A percentile compares a stretch with the other conserved stretches of the same genome.
phyloP scores from a whole-genome alignment of 2,329 filamentous ascomycete species.

The Aureobasidium subglaciale region DNA sequence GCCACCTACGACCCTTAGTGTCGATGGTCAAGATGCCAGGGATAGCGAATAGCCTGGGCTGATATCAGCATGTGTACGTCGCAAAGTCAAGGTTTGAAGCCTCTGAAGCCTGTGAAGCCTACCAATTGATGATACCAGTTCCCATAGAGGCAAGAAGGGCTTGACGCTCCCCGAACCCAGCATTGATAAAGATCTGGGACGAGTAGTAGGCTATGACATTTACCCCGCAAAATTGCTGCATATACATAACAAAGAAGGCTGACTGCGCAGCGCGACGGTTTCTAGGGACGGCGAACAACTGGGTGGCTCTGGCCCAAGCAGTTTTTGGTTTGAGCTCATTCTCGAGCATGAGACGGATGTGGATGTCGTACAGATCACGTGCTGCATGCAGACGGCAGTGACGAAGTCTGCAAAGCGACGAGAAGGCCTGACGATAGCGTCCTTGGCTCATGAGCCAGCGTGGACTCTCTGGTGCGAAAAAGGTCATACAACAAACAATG shows the following conservation, averaged over 20 bases:
- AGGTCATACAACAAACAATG: conserved; percentile 28
- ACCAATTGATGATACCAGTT: conserved; percentile 27
- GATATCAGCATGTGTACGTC: neutral
- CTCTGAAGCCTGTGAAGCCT: conserved; percentile 19
- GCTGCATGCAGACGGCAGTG: conserved; percentile 32
- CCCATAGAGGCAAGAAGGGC: conserved; percentile 28
- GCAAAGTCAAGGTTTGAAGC: too few species aligned
- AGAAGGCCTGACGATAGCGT: conserved; percentile 31
- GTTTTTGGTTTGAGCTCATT: conserved; percentile 13
- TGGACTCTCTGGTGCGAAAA: conserved; percentile 38
- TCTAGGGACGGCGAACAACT: conserved; percentile 28
- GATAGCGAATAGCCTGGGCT: conserved; percentile 30
- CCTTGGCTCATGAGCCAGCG: conserved; percentile 35
- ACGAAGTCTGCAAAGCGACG: conserved; percentile 29
- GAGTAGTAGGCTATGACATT: conserved; percentile 29
- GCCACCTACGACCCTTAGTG: conserved; percentile 37
- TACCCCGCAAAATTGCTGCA: conserved; percentile 18
- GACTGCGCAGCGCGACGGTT: conserved; percentile 28
- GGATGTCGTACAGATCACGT: conserved; percentile 34
- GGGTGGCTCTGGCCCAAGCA: conserved; percentile 22
- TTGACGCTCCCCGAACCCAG: conserved; percentile 21
- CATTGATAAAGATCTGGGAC: conserved; percentile 25
- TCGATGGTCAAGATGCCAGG: conserved; percentile 38
- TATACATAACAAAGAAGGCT: conserved; percentile 20
- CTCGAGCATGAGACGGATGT: conserved; percentile 16